Conservation (phyloP, 176 grass and related monocot genomes). For the Oryza nivara region DNA sequence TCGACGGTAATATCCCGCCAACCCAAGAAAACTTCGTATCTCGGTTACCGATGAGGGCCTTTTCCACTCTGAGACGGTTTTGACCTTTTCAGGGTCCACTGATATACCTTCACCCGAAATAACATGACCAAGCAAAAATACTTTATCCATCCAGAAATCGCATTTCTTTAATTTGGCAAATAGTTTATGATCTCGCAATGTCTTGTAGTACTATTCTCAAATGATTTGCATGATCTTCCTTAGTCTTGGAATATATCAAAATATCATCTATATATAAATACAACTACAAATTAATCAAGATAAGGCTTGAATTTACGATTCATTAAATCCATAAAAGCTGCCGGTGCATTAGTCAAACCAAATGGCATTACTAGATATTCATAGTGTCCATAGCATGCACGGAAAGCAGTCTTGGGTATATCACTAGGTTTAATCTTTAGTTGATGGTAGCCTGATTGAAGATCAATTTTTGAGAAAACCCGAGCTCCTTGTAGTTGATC, state of each 20-base stretch:
- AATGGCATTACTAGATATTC: background rate
- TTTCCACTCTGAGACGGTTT: too few species aligned
- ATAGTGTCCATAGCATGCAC: background rate
- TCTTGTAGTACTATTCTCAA: background rate
- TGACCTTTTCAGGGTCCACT: too few species aligned
- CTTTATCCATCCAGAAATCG: background rate
- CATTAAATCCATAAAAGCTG: background rate
- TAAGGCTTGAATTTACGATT: background rate
- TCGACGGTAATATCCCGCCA: too few species aligned
- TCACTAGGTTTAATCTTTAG: too few species aligned
- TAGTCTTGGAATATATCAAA: background rate
- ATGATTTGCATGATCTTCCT: background rate
- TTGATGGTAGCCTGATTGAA: too few species aligned
- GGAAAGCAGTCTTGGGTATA: too few species aligned
- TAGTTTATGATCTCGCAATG: background rate
- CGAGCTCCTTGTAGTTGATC: too few species aligned
- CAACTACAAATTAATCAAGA: background rate
- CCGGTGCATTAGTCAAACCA: background rate
- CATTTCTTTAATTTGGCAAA: background rate
- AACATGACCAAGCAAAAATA: background rate
- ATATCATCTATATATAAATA: background rate
- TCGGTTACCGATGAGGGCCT: too few species aligned
- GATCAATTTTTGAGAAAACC: too few species aligned
- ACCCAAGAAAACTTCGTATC: too few species aligned
- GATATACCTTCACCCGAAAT: background rate